Evolutionary conservation across 768 basidiomycete genomes (phyloP), one percentile per base, ranked within the genome.

Genomic region (Cystobasidium ongulense): DNA sequence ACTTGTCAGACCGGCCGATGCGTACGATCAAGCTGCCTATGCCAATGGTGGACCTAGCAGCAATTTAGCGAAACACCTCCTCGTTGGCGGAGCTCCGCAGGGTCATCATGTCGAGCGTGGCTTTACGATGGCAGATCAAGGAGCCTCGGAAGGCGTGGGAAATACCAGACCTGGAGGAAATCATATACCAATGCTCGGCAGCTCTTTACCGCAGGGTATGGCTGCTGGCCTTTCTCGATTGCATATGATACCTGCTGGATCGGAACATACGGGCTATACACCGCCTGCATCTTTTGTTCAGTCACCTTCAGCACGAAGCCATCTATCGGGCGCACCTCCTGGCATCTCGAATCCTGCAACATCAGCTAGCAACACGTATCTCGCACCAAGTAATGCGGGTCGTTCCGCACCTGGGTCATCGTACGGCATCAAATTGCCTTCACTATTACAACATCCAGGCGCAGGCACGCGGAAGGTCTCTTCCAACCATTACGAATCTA

Each of bases 161-260:
- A n/a, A n/a, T 11, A 17, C 63, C 23, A 7, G 39, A 13, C 13
- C 23, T 18, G 36, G 36, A 21, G 31, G 27, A 1, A 29, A 21
- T 36, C 61, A 73, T 15, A 25, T 62, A 43, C 29, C 8, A 13
- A 23, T 27, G 5, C 52, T 62, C 38, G 74, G 74, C 3, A 72
- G 52, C 7, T 75, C 66, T 13, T 52, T 74, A 38, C 74, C 74
- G 13, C 66, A 67, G 15, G 74, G 74, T n/a, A 53, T 75, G 31
- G 74, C 74, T 33, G 74, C 61, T 27, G 74, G 74, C 25, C 57
- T 75, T 36, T 75, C 74, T 15, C 53, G 74, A 21, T 38, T 75
- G 2, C 74, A 75, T 46, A 25, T 75, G 27, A 73, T 64, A 13
- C 63, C 72, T 15, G 62, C 72, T 5, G 72, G 61, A 31, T 21